Evolutionary conservation across 139 green algal species (phyloP), one percentile per base, ranked within the genome.

Genomic region (Trebouxia sp.): DNA sequence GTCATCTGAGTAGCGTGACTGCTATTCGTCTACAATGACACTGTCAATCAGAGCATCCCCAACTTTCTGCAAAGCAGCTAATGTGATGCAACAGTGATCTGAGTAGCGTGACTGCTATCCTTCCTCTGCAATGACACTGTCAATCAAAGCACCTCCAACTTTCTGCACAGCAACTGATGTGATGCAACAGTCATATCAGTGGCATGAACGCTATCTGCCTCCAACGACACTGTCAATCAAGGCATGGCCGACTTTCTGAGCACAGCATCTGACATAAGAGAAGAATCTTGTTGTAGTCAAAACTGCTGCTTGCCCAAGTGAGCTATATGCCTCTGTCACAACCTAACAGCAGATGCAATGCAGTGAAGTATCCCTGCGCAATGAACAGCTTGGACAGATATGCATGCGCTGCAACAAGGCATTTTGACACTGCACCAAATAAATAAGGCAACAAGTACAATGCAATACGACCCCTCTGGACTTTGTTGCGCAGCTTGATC

Each of bases 61-160:
- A 6, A 99, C 78, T 1, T 91, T 87, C 74, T 84, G 69, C 81
- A 55, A 14, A n/a, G n/a, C n/a, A n/a, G n/a, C n/a, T n/a, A n/a
- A n/a, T n/a, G n/a, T n/a, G n/a, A n/a, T n/a, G n/a, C n/a, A n/a
- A n/a, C n/a, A n/a, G n/a, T n/a, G n/a, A n/a, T 94, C 93, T 1
- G 94, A 94, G 83, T 90, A 85, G 96, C 96, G 76, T 96, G 94
- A 81, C 99, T 97, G 91, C 98, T 98, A 79, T n/a, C n/a, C n/a
- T n/a, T n/a, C n/a, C n/a, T 98, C 94, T 48, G 78, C 77, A 11
- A 94, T 86, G 32, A 99, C 87, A 41, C 80, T 89, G 76, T 99
- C 97, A 5, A 98, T 87, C 24, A 99, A 77, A 35, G 96, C 89
- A 51, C 99, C 96, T 28, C 95, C 95, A 7, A 99, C 76, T 0